These are phyloP conservation scores for Tephrocybe sp. DNA, from an alignment of 768 basidiomycete species.

Conservation along the genomic window DNA sequence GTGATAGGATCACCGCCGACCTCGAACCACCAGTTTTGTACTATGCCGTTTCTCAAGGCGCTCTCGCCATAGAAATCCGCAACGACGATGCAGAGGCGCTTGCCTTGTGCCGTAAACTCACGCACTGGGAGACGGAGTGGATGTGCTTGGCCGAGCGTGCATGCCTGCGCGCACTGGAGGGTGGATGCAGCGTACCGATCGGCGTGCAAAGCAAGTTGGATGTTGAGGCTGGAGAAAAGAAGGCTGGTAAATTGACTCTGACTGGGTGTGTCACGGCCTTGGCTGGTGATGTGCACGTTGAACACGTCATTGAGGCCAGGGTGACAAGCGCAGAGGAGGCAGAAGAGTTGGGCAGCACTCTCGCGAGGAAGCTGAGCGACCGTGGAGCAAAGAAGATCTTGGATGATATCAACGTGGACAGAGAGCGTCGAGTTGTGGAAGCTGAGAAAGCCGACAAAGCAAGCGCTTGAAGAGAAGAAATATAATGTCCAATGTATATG, in stretches of 20 bases:
- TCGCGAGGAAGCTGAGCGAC: conserved; percentile 66
- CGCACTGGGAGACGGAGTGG: conserved; percentile 79
- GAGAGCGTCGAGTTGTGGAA: conserved; percentile 46
- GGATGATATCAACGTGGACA: conserved; percentile 77
- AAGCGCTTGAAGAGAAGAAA: conserved; percentile 1
- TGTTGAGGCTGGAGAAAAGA: conserved; percentile 23
- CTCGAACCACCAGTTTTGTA: conserved; percentile 74
- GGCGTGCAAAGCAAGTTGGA: conserved; percentile 65
- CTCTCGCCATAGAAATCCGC: conserved; percentile 85
- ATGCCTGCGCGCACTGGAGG: conserved; percentile 86
- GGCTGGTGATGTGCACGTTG: conserved; percentile 70
- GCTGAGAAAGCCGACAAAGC: conserved; percentile 34
- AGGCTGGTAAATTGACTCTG: conserved; percentile 51
- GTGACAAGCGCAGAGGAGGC: conserved; percentile 59
- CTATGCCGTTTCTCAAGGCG: conserved; percentile 94
- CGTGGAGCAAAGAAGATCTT: conserved; percentile 78
- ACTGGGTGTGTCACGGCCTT: conserved; percentile 86
- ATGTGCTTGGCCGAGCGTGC: conserved; percentile 82
- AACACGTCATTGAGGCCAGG: conserved; percentile 54
- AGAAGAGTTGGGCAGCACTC: conserved; percentile 62
- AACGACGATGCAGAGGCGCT: conserved; percentile 58
- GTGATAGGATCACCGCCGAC: conserved; percentile 73
- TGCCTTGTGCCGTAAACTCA: conserved; percentile 65
- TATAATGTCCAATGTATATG: neutral
- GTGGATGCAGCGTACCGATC: conserved; percentile 97